A percentile compares a stretch with the other conserved stretches of the same genome.
phyloP scores from a whole-genome alignment of 768 basidiomycete species.

The Auriscalpium vulgare region DNA sequence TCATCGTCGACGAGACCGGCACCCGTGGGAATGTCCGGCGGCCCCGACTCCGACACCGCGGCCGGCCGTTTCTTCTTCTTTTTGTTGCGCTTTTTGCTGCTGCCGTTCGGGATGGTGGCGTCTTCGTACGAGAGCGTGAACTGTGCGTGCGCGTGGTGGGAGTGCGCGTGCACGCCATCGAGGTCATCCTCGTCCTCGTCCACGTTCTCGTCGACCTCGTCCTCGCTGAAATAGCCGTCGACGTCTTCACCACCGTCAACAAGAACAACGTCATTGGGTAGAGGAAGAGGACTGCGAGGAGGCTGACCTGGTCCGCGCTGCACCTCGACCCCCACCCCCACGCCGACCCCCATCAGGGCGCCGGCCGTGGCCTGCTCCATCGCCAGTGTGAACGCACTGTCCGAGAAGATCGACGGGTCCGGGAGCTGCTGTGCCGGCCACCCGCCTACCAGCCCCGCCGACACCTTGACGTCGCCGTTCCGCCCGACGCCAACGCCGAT shows the following conservation, averaged over 20 bases:
- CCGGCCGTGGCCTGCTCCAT: slow-evolving; percentile 40
- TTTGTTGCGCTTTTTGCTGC: slow-evolving; percentile 43
- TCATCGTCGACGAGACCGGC: slow-evolving; percentile 21
- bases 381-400: slow-evolving; percentile 43
- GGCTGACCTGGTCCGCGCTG: slow-evolving; percentile 3
- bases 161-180: slow-evolving; percentile 7
- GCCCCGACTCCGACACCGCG: slow-evolving; percentile 21
- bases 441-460: slow-evolving; percentile 24
- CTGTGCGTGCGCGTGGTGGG: slow-evolving; percentile 20
- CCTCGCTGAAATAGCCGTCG: slow-evolving; percentile 41
- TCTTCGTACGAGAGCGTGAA: slow-evolving; percentile 35
- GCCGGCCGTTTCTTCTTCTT: slow-evolving; percentile 24
- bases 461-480: slow-evolving; percentile 15
- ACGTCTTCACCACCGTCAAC: slow-evolving; percentile 32
- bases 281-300: background rate
- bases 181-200: slow-evolving; percentile 28
- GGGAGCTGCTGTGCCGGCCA: slow-evolving; percentile 34
- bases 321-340: slow-evolving; percentile 21
- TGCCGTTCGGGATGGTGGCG: slow-evolving; percentile 22
- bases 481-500: slow-evolving; percentile 22
- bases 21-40: slow-evolving; percentile 17
- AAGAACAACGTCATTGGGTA: slow-evolving; percentile 26
- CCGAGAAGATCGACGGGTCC: slow-evolving; percentile 45
- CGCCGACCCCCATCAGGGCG: slow-evolving; percentile 20
- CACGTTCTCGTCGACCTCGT: slow-evolving; percentile 35